A percentile compares a stretch with the other conserved stretches of the same genome.
phyloP scores from a whole-genome alignment of 2,329 filamentous ascomycete species.

The Neoscytalidium dimidiatum region DNA sequence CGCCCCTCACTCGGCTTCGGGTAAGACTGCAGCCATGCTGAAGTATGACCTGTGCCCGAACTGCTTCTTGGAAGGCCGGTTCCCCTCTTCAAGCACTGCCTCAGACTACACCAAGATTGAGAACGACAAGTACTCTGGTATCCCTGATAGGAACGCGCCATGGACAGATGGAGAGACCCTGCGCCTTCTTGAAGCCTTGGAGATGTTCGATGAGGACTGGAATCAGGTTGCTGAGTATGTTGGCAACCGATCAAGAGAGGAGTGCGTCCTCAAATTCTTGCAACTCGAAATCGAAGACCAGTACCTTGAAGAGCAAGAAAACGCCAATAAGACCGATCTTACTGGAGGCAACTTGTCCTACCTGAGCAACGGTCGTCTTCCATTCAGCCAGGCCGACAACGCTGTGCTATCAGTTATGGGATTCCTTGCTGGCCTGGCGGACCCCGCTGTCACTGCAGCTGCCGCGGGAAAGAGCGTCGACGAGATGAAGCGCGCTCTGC shows the following conservation, averaged over 20 bases:
- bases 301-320: constrained; percentile 77
- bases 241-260: constrained; percentile 85
- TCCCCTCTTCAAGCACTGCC: constrained; percentile 76
- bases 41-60: constrained; percentile 90
- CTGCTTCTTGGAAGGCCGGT: constrained; percentile 82
- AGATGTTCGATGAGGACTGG: constrained; percentile 96
- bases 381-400: constrained; percentile 91
- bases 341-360: constrained; percentile 55
- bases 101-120: constrained; percentile 87
- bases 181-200: constrained; percentile 85
- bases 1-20: constrained; percentile 46
- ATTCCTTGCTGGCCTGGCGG: constrained; percentile 88
- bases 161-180: constrained; percentile 92
- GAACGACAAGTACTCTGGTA: constrained; percentile 76
- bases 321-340: constrained; percentile 29
- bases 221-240: constrained; percentile 90
- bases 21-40: constrained; percentile 58
- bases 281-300: constrained; percentile 97
- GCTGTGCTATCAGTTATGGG: constrained; percentile 95
- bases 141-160: constrained; percentile 80
- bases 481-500: constrained; percentile 78
- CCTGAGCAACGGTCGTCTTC: constrained; percentile 73
- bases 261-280: constrained; percentile 95
- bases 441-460: constrained; percentile 85
- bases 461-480: constrained; percentile 86